A percentile compares a stretch with the other conserved stretches of the same genome.
Evolutionary conservation across 2,329 filamentous ascomycete species (phyloP).

Genomic region (Fusarium xyrophilum): DNA sequence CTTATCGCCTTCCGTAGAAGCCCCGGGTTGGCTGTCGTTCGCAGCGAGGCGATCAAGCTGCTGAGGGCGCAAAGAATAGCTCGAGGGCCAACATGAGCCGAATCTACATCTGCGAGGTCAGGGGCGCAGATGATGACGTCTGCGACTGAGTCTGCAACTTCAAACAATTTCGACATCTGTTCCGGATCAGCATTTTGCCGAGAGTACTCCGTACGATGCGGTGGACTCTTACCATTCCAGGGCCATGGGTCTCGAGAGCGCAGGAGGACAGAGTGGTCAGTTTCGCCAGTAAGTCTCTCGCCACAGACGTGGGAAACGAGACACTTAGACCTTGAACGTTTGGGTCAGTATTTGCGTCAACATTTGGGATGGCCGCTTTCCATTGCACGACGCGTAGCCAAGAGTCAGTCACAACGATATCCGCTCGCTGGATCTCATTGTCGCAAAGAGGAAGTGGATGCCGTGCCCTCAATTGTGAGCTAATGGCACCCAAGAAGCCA

Average conservation of each 20-base stretch:
- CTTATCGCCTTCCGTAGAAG: too few species aligned
- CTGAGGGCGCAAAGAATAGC: slow-evolving; percentile 13
- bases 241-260: slow-evolving; percentile 18
- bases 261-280: slow-evolving; percentile 11
- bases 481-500: slow-evolving; percentile 10
- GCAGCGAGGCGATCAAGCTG: slow-evolving; percentile 8
- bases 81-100: slow-evolving; percentile 5
- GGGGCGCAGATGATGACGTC: slow-evolving; percentile 24
- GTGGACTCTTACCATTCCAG: neutral
- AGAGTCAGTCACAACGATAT: slow-evolving; percentile 18
- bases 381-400: slow-evolving; percentile 21
- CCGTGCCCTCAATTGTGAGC: neutral
- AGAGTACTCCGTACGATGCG: too few species aligned
- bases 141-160: slow-evolving; percentile 22
- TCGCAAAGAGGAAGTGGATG: slow-evolving; percentile 4
- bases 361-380: slow-evolving; percentile 16
- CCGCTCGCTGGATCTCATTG: slow-evolving; percentile 14
- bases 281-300: slow-evolving; percentile 13
- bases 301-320: slow-evolving; percentile 15
- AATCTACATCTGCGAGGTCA: slow-evolving; percentile 11
- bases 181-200: neutral
- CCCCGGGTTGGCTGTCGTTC: slow-evolving; percentile 11
- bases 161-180: slow-evolving; percentile 20
- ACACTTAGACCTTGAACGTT: slow-evolving; percentile 14
- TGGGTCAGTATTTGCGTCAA: slow-evolving; percentile 14